Base-by-base conservation (phyloP, 257 asterid species). In the Nicotiana undulata region DNA sequence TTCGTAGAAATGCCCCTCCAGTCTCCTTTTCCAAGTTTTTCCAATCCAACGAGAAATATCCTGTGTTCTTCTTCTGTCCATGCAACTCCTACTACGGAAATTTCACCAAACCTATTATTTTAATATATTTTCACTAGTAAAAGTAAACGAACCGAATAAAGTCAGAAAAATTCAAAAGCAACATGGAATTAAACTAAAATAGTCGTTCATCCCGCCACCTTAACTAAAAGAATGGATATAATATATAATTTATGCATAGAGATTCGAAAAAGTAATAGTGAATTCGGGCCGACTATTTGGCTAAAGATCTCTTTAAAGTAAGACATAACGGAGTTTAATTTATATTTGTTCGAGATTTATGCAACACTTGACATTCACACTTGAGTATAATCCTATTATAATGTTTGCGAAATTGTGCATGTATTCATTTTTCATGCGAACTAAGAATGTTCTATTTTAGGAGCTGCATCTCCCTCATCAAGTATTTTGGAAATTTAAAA, bases 11-110 rank as follows among this genome's bases (percentile, higher is more conserved):
- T 86, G 4, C 88, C 88, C 67, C 85, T 86, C 88, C 88, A 86
- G 44, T 83, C 86, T 15, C 88, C 88, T 81, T 56, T 86, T 1
- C 88, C 88, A 8, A 85, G 86, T 52, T 81, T 86, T 53, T 83
- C 85, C 51, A 86, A 79, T 18, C 88, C 88, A 9, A 77, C 29
- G 0, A 86, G 81, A 79, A 85, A 85, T 34, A 15, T 75, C 37
- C 58, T 75, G 63, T 85, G 86, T 83, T 85, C 86, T 51, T 85
- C 88, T 40, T 85, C 88, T 6, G 68, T 85, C 88, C 88, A 85
- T 40, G 86, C 75, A 59, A 76, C 65, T 18, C 88, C 88, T 85
- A 49, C 88, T 85, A 49, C 4, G 3, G 8, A 3, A 55, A 53
- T 17, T 24, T 60, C 78, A 24, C 5, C 11, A 63, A 64, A 55